Evolutionary conservation across 2,329 filamentous ascomycete species (phyloP).

Genomic region (Dryadomyces quercivorus): DNA sequence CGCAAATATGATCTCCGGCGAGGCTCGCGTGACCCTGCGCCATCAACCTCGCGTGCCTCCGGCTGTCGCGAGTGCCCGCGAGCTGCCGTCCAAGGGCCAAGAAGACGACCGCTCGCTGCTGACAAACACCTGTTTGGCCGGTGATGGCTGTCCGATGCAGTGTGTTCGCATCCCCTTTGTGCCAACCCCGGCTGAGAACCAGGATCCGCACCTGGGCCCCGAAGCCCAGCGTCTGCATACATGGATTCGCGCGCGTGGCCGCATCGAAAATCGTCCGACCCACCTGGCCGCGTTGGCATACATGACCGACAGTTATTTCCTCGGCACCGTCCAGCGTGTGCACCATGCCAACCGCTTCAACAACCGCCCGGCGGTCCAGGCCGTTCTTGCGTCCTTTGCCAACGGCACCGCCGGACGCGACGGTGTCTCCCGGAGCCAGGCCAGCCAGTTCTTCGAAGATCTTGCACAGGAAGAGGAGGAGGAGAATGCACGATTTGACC

Average conservation of each 20-base stretch:
- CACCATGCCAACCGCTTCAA: constrained; percentile 35
- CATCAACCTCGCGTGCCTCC: background rate
- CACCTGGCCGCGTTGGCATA: constrained; percentile 84
- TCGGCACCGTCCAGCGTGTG: constrained; percentile 71
- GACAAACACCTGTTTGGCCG: background rate
- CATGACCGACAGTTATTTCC: constrained; percentile 85
- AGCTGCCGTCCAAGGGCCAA: background rate
- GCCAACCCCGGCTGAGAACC: no score
- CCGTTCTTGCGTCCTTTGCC: background rate
- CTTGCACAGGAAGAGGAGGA: constrained; percentile 1
- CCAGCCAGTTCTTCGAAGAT: background rate
- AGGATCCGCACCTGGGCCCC: background rate
- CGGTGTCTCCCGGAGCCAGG: background rate
- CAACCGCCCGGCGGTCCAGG: background rate
- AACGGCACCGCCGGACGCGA: background rate
- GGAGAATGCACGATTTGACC: background rate
- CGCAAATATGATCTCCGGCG: background rate
- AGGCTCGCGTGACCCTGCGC: background rate
- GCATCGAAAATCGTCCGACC: constrained; percentile 36
- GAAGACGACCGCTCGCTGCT: background rate
- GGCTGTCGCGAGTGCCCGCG: background rate
- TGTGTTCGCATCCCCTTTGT: background rate
- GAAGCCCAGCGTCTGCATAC: background rate
- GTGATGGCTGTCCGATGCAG: background rate
- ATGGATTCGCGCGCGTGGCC: background rate